These are phyloP conservation scores for Suhomyces coccinellae DNA, from an alignment of 1,139 yeast genomes.

Conservation along the genomic window DNA sequence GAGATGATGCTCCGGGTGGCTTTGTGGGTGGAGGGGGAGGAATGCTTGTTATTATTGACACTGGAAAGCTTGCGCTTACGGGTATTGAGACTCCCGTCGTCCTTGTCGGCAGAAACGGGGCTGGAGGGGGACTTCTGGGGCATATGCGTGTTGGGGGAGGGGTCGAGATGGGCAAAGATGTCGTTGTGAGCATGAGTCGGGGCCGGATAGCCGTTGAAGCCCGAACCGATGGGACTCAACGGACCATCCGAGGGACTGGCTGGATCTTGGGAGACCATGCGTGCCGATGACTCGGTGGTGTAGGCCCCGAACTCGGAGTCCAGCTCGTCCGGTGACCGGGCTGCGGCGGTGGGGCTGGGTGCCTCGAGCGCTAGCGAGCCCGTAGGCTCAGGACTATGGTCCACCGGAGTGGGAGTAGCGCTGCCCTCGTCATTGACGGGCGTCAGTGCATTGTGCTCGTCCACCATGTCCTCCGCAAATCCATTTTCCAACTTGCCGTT, in stretches of 20 bases:
- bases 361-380: background rate
- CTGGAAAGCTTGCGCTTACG: conserved; percentile 7
- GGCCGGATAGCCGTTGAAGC: background rate
- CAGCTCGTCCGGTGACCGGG: background rate
- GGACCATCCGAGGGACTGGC: conserved; percentile 3
- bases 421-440: conserved; percentile 24
- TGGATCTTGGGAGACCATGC: background rate
- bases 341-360: background rate
- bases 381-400: conserved; percentile 7
- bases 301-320: background rate
- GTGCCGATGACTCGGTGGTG: conserved; percentile 4
- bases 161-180: conserved; percentile 4
- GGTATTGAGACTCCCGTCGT: background rate
- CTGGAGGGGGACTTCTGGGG: background rate
- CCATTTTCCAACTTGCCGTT: conserved; percentile 9
- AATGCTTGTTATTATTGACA: conserved; percentile 1
- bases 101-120: background rate
- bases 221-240: background rate
- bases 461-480: conserved; percentile 27
- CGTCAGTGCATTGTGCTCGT: conserved; percentile 27
- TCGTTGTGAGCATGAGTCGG: background rate
- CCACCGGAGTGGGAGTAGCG: conserved; percentile 6
- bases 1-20: conserved; percentile 3
- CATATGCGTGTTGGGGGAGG: background rate
- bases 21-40: conserved; percentile 3